A percentile compares a stretch with the other conserved stretches of the same genome.
Evolutionary conservation across 169 alveolate species (phyloP).

Genomic region (Eimeria acervulina): DNA sequence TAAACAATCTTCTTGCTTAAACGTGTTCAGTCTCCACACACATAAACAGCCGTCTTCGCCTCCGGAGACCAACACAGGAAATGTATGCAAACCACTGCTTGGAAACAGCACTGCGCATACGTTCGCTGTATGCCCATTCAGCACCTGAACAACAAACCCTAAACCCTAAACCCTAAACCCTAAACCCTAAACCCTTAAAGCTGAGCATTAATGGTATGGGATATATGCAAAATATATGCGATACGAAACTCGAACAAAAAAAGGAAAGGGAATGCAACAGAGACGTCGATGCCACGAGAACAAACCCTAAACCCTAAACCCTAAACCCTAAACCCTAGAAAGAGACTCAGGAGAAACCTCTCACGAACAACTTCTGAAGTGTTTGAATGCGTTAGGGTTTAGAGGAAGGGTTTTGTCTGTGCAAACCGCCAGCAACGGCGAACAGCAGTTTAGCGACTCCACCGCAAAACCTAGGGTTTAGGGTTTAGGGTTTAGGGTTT

Average conservation of each 20-base stretch:
- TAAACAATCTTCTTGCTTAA: conserved; percentile 24
- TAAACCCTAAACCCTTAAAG: neutral
- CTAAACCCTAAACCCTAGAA: neutral
- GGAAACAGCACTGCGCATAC: conserved; percentile 95
- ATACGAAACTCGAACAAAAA: too few relatives aligned
- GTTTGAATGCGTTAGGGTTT: neutral
- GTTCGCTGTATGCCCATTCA: conserved; percentile 96
- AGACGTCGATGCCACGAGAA: too few relatives aligned
- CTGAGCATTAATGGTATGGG: neutral
- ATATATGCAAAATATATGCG: too few relatives aligned
- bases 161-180: neutral
- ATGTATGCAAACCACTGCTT: conserved; percentile 6
- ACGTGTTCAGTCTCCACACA: conserved; percentile 58
- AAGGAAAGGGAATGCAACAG: too few relatives aligned
- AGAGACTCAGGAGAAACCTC: too few relatives aligned
- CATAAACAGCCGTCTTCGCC: conserved; percentile 72
- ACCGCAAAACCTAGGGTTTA: neutral
- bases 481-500: conserved; percentile 35
- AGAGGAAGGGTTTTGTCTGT: neutral
- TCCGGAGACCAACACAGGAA: conserved; percentile 71
- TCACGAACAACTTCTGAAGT: neutral
- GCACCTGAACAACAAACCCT: conserved; percentile 86
- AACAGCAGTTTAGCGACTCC: too few relatives aligned
- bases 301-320: conserved; percentile 28
- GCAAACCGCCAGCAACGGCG: too few relatives aligned